These are phyloP conservation scores for Remersonia thermophila DNA, from an alignment of 2,329 filamentous ascomycete species.

Conservation along the genomic window DNA sequence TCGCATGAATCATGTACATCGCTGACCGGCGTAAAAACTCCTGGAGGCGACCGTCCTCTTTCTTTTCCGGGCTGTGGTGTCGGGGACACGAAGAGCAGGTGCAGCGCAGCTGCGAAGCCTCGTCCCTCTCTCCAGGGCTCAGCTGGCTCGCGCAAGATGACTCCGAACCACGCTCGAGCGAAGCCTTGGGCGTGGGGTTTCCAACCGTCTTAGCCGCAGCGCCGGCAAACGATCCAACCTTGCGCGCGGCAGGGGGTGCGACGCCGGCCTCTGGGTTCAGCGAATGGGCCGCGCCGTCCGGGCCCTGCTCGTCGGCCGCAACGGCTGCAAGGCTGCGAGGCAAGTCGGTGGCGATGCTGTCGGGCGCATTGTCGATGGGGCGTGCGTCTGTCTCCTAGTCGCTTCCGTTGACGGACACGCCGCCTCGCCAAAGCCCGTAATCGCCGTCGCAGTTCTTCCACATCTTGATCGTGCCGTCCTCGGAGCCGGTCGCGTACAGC, in stretches of 20 bases:
- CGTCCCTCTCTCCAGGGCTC: background rate
- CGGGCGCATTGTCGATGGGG: constrained; percentile 11
- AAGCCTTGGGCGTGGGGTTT: constrained; percentile 1
- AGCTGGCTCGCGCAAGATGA: constrained; percentile 5
- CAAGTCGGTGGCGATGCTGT: constrained; percentile 3
- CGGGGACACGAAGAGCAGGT: constrained; percentile 4
- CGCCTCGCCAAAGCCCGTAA: constrained; percentile 51
- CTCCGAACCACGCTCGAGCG: background rate
- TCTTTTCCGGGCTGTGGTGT: constrained; percentile 1
- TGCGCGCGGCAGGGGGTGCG: constrained; percentile 1
- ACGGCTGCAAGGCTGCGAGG: constrained; percentile 1
- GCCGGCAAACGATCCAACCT: constrained; percentile 6
- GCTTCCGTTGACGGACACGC: constrained; percentile 21
- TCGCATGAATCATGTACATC: constrained; percentile 9
- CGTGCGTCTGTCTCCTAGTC: constrained; percentile 25
- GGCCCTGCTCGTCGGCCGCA: background rate
- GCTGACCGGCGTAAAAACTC: constrained; percentile 14
- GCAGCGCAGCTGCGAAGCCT: constrained; percentile 1
- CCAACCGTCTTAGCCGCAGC: constrained; percentile 3
- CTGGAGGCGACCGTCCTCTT: constrained; percentile 4
- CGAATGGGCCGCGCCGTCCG: background rate
- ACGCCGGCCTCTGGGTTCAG: constrained; percentile 1
- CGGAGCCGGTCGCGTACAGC: constrained; percentile 88
- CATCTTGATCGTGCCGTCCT: constrained; percentile 96
- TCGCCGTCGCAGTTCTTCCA: constrained; percentile 59